Evolutionary conservation across 208 protist genomes (phyloP).

Genomic region (Spongospora subterranea): DNA sequence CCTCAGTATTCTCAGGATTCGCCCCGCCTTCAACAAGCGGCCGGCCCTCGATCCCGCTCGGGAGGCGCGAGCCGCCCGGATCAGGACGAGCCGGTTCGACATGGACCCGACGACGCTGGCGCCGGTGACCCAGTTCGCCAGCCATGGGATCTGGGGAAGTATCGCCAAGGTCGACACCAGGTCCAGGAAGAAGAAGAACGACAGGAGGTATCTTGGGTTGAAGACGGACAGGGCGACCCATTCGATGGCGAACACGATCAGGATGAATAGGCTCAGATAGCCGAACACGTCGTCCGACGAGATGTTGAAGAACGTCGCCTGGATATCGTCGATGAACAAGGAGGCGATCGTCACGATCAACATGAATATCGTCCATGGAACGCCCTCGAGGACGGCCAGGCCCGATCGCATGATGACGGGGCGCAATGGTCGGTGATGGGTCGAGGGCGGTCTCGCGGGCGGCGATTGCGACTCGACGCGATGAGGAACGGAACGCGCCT

Average conservation of each 20-base stretch:
- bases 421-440: too few species aligned
- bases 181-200: slow-evolving; percentile 57
- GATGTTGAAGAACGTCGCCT: background rate
- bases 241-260: slow-evolving; percentile 8
- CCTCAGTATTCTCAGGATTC: background rate
- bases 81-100: background rate
- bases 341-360: background rate
- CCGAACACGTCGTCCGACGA: background rate
- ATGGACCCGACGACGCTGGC: background rate
- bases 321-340: slow-evolving; percentile 6
- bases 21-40: background rate
- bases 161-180: slow-evolving; percentile 31
- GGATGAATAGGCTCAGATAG: background rate
- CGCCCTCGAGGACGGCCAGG: too few species aligned
- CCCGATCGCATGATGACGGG: too few species aligned
- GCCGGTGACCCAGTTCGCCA: background rate
- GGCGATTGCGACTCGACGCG: too few species aligned
- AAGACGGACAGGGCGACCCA: background rate
- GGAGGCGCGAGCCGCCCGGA: slow-evolving; percentile 2
- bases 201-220: background rate
- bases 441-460: too few species aligned
- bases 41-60: background rate
- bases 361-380: slow-evolving; percentile 42
- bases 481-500: too few species aligned
- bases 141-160: background rate